Evolutionary conservation across 2,329 filamentous ascomycete species (phyloP).

Genomic region (Fusarium setosum): DNA sequence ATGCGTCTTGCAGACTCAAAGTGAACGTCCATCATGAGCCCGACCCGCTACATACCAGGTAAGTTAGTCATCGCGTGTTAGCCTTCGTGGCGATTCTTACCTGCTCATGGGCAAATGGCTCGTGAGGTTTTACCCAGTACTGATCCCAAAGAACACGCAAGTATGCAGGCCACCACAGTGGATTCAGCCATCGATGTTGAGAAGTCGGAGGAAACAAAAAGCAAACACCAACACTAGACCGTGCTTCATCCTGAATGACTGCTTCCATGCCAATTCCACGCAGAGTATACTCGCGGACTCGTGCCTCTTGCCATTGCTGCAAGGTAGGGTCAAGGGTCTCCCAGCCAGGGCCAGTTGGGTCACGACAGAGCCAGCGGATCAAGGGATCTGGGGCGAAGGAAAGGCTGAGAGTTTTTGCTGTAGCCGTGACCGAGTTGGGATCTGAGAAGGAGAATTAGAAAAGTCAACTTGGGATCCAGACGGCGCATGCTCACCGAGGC

Average conservation of each 20-base stretch:
- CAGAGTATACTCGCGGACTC: constrained; percentile 10
- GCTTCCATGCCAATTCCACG: constrained; percentile 13
- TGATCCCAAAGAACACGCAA: constrained; percentile 3
- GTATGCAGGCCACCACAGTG: constrained; percentile 15
- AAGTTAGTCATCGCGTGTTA: background rate
- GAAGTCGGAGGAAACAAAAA: constrained; percentile 2
- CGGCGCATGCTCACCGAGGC: background rate
- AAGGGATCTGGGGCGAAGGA: constrained; percentile 18
- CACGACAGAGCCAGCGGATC: constrained; percentile 10
- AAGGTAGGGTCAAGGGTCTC: constrained; percentile 2
- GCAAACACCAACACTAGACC: background rate
- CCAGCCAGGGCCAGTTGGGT: constrained; percentile 12
- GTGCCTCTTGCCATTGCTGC: constrained; percentile 16
- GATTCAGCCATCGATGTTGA: constrained; percentile 10
- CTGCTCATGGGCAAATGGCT: background rate
- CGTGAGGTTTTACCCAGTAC: constrained; percentile 1
- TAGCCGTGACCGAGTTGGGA: background rate
- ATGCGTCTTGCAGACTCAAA: background rate
- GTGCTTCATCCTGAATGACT: background rate
- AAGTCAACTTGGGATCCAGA: background rate
- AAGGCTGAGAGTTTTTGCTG: constrained; percentile 15
- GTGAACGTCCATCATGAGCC: background rate
- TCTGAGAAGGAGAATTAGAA: background rate
- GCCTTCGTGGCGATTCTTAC: background rate
- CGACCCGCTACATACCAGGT: background rate